Base-by-base conservation (phyloP, 2,329 filamentous ascomycete species). In the Fonsecaea pedrosoi region DNA sequence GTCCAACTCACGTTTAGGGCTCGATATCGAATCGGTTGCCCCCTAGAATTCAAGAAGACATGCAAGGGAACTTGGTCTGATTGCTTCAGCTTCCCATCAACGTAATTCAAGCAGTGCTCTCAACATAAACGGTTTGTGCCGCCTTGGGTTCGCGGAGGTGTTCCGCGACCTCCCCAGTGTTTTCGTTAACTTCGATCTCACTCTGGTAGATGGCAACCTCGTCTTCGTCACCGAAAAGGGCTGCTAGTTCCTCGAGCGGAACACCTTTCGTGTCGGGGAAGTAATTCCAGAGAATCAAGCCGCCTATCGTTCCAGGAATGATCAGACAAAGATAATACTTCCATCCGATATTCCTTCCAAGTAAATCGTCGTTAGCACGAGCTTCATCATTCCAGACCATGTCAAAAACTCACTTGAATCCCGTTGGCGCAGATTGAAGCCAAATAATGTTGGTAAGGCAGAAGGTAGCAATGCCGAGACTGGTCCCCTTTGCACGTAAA, bases 181-280 rank as follows among this genome's bases (percentile, higher is more conserved):
- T 38, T 38, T 38, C 30, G 56, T 64, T 55, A 38, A 64, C 55
- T 34, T 60, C 62, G 38, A 64, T 60, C 50, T 64, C 62, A 12
- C 40, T 53, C 54, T 59, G 55, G 40, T 60, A 60, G 15, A 65
- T 50, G 21, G 62, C 62, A 5, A 57, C 54, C n/a, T 62, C 50
- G 18, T 62, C 50, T 15, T 35, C 21, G 30, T 62, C 60, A 5
- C 60, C 65, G 38, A 76, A 76, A 8, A 75, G 70, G 38, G 65
- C 69, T n/a, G 70, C 74, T 63, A 75, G 74, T 60, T 75, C 74
- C 62, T 75, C 74, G 18, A 75, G 66, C 1, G 74, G 72, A 21
- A 74, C 69, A 42, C 74, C 74, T 58, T 74, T 75, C n/a, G 74
- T 76, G 38, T 76, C 74, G 2, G 73, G 73, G 3, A 75, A 62